phyloP scores from a whole-genome alignment of 1,284 basidiomycete species.

The Earliella scabrosa region DNA sequence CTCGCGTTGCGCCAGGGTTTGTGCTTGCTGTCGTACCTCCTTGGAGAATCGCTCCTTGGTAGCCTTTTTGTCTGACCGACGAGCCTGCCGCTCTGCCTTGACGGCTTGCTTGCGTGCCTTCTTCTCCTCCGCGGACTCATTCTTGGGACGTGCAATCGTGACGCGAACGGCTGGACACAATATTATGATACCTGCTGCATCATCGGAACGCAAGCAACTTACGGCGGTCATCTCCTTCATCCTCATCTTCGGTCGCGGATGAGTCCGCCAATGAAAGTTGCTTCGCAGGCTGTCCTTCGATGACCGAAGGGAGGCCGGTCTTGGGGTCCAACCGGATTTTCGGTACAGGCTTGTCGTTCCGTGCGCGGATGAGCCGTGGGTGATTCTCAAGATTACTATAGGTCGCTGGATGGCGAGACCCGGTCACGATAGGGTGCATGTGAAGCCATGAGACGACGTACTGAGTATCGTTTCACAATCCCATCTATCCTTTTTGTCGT shows the following conservation, averaged over 20 bases:
- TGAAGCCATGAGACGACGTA: constrained; percentile 45
- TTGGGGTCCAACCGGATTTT: constrained; percentile 75
- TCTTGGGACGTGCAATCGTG: constrained; percentile 71
- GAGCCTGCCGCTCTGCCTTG: constrained; percentile 79
- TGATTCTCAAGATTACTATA: constrained; percentile 96
- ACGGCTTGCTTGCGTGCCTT: constrained; percentile 88
- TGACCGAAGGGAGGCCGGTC: constrained; percentile 73
- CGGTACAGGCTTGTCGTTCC: constrained; percentile 54
- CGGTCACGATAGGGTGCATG: background rate
- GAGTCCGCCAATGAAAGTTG: constrained; percentile 9
- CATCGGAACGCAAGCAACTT: constrained; percentile 15
- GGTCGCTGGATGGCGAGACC: constrained; percentile 63
- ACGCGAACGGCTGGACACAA: constrained; percentile 37
- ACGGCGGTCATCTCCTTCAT: constrained; percentile 42
- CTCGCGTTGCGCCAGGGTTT: constrained; percentile 52
- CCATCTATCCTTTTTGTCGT: constrained; percentile 83
- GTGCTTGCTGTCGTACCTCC: constrained; percentile 78
- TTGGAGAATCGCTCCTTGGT: constrained; percentile 76
- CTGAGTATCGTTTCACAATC: constrained; percentile 94
- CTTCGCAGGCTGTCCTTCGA: constrained; percentile 32
- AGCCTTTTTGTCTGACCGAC: constrained; percentile 82
- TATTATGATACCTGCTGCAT: background rate
- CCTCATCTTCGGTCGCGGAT: constrained; percentile 35
- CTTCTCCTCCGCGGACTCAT: constrained; percentile 88
- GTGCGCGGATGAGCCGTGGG: constrained; percentile 80